phyloP scores from a whole-genome alignment of 2,329 filamentous ascomycete species.

The Arthrinium phaeospermum region DNA sequence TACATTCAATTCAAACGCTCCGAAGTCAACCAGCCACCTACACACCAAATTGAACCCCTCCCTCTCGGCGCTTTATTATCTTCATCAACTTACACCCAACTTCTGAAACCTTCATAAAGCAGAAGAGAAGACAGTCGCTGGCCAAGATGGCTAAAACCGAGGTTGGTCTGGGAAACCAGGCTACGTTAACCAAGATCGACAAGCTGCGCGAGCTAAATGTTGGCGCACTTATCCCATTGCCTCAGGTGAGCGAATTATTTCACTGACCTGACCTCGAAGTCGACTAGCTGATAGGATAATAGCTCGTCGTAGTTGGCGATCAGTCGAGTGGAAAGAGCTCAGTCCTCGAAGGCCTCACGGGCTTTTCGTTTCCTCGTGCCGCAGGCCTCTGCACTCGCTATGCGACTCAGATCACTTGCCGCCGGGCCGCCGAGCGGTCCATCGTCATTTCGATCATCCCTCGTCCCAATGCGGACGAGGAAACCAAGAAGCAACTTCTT shows the following conservation, averaged over 20 bases:
- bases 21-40: too few species aligned
- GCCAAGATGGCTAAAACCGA: neutral
- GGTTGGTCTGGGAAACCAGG: slow-evolving; percentile 29
- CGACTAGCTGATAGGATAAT: slow-evolving; percentile 37
- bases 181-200: slow-evolving; percentile 35
- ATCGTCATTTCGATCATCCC: slow-evolving; percentile 22
- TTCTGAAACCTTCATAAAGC: neutral
- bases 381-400: slow-evolving; percentile 34
- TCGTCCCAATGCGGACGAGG: slow-evolving; percentile 17
- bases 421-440: slow-evolving; percentile 15
- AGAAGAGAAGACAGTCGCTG: neutral
- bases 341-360: slow-evolving; percentile 64
- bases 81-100: neutral
- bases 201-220: slow-evolving; percentile 35
- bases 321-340: slow-evolving; percentile 79
- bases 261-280: neutral
- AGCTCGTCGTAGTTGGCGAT: slow-evolving; percentile 74
- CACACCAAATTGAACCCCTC: too few species aligned
- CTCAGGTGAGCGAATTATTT: slow-evolving; percentile 22
- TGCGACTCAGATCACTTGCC: slow-evolving; percentile 33
- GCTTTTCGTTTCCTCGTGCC: slow-evolving; percentile 34
- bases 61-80: too few species aligned
- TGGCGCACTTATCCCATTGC: slow-evolving; percentile 33
- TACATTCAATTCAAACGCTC: too few species aligned
- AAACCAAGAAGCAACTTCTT: neutral